Base-by-base conservation (phyloP, 106 monocot species). In the Dactylorhiza incarnata region DNA sequence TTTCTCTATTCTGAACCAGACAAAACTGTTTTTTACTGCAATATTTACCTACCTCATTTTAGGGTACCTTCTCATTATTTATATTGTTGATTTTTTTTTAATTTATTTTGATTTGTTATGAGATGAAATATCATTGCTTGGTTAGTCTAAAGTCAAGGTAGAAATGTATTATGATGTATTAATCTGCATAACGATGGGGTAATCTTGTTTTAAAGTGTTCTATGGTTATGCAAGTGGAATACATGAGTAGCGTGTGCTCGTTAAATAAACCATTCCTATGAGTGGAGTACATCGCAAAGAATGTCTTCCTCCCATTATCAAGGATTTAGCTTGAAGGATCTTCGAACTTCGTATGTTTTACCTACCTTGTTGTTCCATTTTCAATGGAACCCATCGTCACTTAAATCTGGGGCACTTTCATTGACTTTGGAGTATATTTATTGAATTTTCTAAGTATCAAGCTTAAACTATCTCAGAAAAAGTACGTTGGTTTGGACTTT, bases 1-100 rank as follows among this genome's bases (percentile, higher is more conserved):
- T 69, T 99, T 94, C 73, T 94, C 97, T 72, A 99, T 99, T 68
- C 97, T 99, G 73, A 99, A 99, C 83, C 97, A 99, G 87, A 99
- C 97, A 73, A 99, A 99, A 77, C 66, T 99, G 59, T 71, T 99
- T 37, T 99, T 88, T 77, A 99, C 97, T 24, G 94, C 97, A 29
- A 73, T 94, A n/a, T 94, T 99, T 75, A 91, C 89, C 5, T 99
- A 81, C 74, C 13, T 99, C 46, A 91, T 99, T 77, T 77, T 99
- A 74, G 94, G 97, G 97, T 94, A 89, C 52, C 82, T 63, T 20
- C 69, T 70, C 17, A 51, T 52, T 5, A 45, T 66, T 45, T 47
- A 25, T 50, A 51, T 24, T 49, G 15, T 15, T 52, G 13, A 52
- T 52, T 4, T 52, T 37, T 37, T n/a, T 29, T 11, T n/a, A 4